phyloP scores from a whole-genome alignment of 805 yeast species.

The Candida andamanensis region DNA sequence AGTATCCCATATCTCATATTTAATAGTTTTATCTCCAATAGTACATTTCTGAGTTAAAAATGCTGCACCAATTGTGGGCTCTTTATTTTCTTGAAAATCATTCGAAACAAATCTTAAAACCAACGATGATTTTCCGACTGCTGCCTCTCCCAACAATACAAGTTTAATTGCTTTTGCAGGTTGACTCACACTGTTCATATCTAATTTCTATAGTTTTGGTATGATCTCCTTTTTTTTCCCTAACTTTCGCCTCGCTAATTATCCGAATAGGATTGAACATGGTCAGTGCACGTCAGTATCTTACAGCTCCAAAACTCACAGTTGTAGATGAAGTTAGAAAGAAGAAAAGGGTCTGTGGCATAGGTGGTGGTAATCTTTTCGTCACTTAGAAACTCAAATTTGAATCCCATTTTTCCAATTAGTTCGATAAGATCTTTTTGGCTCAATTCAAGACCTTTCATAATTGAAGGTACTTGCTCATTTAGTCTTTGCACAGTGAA shows the following conservation, averaged over 20 bases:
- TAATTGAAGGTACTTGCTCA: conserved; percentile 27
- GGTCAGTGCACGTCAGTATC: not conserved
- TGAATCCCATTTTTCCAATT: conserved; percentile 47
- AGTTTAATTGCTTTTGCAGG: conserved; percentile 59
- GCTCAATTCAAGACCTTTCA: conserved; percentile 56
- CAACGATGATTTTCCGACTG: conserved; percentile 92
- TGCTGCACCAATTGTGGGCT: conserved; percentile 98
- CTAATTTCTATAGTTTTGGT: too few species aligned
- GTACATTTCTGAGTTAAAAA: conserved; percentile 90
- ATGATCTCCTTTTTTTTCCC: not conserved
- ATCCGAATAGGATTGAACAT: not conserved
- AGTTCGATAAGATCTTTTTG: conserved; percentile 49
- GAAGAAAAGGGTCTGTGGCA: conserved; percentile 43
- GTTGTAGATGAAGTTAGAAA: conserved; percentile 53
- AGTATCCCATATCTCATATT: conserved; percentile 94
- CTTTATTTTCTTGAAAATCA: conserved; percentile 95
- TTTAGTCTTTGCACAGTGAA: conserved; percentile 17
- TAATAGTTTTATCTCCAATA: conserved; percentile 79
- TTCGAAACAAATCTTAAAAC: conserved; percentile 90
- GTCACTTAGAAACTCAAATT: conserved; percentile 15
- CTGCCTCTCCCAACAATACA: conserved; percentile 94
- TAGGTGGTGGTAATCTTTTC: conserved; percentile 46
- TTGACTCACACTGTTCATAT: conserved; percentile 12
- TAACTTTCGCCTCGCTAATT: not conserved
- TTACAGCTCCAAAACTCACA: conserved; percentile 58